Conservation (phyloP, 495 filamentous ascomycete genomes). For the Hypoxylon perforatum region DNA sequence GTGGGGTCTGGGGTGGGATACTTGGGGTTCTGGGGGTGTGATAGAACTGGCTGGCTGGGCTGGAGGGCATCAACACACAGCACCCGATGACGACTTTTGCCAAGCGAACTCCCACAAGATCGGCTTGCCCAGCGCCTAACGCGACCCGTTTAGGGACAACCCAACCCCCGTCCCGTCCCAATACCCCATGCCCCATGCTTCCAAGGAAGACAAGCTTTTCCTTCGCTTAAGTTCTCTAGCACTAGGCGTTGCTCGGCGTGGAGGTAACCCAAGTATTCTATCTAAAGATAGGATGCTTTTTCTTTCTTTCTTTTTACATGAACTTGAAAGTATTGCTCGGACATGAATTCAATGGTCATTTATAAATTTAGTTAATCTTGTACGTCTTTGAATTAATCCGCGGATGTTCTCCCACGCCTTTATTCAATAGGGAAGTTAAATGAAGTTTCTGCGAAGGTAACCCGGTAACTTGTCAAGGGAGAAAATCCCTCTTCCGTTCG, state of each 20-base stretch:
- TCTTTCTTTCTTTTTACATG: too few relatives aligned
- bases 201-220: too few relatives aligned
- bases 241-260: too few relatives aligned
- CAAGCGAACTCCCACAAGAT: constrained; percentile 22
- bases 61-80: constrained; percentile 1
- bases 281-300: too few relatives aligned
- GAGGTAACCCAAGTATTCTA: too few relatives aligned
- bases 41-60: neutral
- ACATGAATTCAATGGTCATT: too few relatives aligned
- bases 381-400: too few relatives aligned
- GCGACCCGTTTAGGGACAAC: constrained; percentile 1
- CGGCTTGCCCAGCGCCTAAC: constrained; percentile 10
- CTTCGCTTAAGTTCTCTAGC: too few relatives aligned
- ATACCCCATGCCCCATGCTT: neutral
- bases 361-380: too few relatives aligned
- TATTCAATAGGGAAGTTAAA: neutral
- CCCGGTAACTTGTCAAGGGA: neutral
- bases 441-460: neutral
- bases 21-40: constrained; percentile 14
- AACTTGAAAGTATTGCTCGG: too few relatives aligned
- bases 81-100: constrained; percentile 29
- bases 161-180: neutral
- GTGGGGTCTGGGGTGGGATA: constrained; percentile 2
- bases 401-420: too few relatives aligned
- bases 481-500: constrained; percentile 6